These are phyloP conservation scores for Coemansia sp. DNA, from an alignment of 192 early-diverging fungal species.

Conservation along the genomic window DNA sequence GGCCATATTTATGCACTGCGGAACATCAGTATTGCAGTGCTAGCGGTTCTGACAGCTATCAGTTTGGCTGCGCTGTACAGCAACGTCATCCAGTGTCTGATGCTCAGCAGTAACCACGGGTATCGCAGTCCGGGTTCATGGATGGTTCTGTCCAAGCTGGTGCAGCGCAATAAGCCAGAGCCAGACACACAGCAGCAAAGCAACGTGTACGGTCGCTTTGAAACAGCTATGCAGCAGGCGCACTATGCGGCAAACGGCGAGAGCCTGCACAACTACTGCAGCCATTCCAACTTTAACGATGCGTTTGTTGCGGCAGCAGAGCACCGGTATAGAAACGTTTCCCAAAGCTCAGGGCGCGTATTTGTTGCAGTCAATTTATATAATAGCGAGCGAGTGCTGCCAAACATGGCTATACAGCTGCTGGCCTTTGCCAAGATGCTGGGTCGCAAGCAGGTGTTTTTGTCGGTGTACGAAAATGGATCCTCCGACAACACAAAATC, in stretches of 20 bases:
- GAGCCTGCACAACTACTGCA: conserved; percentile 28
- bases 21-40: not conserved
- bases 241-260: conserved; percentile 29
- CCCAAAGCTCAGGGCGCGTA: not conserved
- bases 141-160: conserved; percentile 10
- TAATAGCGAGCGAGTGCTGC: conserved; percentile 46
- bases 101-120: not conserved
- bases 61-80: conserved; percentile 5
- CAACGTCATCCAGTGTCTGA: not conserved
- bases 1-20: not conserved
- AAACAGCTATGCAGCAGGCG: conserved; percentile 14
- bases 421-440: conserved; percentile 33
- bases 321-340: conserved; percentile 20
- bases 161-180: not conserved
- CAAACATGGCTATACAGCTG: conserved; percentile 45
- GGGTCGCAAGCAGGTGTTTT: conserved; percentile 31
- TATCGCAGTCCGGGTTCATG: not conserved
- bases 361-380: conserved; percentile 46
- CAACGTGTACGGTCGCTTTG: conserved; percentile 6
- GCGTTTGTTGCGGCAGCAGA: conserved; percentile 17
- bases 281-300: conserved; percentile 17
- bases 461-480: conserved; percentile 56
- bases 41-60: not conserved
- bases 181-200: not conserved
- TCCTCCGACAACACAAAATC: conserved; percentile 41